Base-by-base conservation (phyloP, 129 eudicot species). In the Flaveria brownii region DNA sequence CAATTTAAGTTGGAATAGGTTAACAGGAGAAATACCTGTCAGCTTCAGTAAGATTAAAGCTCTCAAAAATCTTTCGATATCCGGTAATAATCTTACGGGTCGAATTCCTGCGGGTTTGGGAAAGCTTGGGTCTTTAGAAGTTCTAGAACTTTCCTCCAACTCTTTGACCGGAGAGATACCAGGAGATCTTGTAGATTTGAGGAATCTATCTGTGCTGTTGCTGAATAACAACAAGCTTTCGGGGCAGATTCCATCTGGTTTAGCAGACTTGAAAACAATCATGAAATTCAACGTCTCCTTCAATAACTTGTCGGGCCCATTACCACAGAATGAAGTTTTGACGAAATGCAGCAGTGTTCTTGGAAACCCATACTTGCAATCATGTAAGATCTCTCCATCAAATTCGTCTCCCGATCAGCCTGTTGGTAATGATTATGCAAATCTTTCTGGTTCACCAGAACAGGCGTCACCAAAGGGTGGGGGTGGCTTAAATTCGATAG, bases 151-250 rank as follows among this genome's bases (percentile, higher is more conserved):
- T 52, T 85, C 80, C 25, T 85, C 84, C 3, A 91, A 91, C 73
- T 78, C 90, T 2, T 69, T 91, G 26, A 74, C 92, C 0, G 95
- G 94, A 1, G 88, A 85, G 82, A 88, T 91, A 71, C 92, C 97
- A 20, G 85, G 84, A 42, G 83, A 64, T 73, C 65, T 91, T 52
- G 90, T 79, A 30, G 71, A 85, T 45, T 59, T 88, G 67, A 83
- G 82, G 70, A 87, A 88, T 70, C 59, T 91, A 45, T 78, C 81
- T 0, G 81, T 79, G 68, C 90, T 91, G 62, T 76, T 83, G 46
- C 88, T 91, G 46, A 88, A 86, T 85, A 86, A 88, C 78, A 91
- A 91, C 73, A 86, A 85, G 8, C 77, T 91, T 63, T 86, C 97
- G 0, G 95, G 97, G 39, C 84, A 63, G 68, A 76, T 91, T 11